Evolutionary conservation across 2,329 filamentous ascomycete species (phyloP).

Genomic region (Ophiognomonia clavigignenti-juglandacearum): DNA sequence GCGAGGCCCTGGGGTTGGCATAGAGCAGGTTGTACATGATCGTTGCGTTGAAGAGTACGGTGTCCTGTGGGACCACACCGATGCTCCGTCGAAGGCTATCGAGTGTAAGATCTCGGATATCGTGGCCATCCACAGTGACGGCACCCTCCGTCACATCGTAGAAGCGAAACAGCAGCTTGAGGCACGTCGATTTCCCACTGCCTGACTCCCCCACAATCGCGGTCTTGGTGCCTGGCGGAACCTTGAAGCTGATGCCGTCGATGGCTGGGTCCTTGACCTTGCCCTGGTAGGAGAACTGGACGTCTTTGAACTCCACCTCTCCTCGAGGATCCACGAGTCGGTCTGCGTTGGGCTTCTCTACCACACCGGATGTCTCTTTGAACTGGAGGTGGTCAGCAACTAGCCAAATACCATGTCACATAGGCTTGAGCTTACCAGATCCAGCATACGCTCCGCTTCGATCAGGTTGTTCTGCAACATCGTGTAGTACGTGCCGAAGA

Average conservation of each 20-base stretch:
- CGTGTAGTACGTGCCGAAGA: slow-evolving; percentile 48
- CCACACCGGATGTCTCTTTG: slow-evolving; percentile 37
- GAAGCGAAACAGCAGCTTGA: slow-evolving; percentile 46
- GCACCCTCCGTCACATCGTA: slow-evolving; percentile 43
- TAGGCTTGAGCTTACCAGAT: slow-evolving; percentile 23
- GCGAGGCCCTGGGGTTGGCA: slow-evolving; percentile 73
- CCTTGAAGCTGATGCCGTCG: slow-evolving; percentile 35
- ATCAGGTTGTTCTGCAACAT: slow-evolving; percentile 42
- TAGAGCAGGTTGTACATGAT: slow-evolving; percentile 94
- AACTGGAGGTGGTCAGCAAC: slow-evolving; percentile 22
- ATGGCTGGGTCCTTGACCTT: slow-evolving; percentile 32
- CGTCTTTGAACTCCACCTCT: slow-evolving; percentile 36
- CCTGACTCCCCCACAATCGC: slow-evolving; percentile 43
- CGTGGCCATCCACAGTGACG: slow-evolving; percentile 43
- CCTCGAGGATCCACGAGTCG: slow-evolving; percentile 28
- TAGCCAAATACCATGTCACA: too few species aligned
- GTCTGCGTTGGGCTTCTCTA: slow-evolving; percentile 35
- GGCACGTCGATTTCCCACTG: slow-evolving; percentile 43
- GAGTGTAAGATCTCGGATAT: slow-evolving; percentile 78
- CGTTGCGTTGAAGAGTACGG: slow-evolving; percentile 87
- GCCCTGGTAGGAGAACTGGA: slow-evolving; percentile 38
- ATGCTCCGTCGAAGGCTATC: slow-evolving; percentile 81
- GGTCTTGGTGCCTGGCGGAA: slow-evolving; percentile 38
- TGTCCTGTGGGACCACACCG: slow-evolving; percentile 93
- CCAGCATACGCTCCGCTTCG: slow-evolving; percentile 40